phyloP scores from a whole-genome alignment of 805 yeast genomes.

The Saccharomycopsis babjevae region DNA sequence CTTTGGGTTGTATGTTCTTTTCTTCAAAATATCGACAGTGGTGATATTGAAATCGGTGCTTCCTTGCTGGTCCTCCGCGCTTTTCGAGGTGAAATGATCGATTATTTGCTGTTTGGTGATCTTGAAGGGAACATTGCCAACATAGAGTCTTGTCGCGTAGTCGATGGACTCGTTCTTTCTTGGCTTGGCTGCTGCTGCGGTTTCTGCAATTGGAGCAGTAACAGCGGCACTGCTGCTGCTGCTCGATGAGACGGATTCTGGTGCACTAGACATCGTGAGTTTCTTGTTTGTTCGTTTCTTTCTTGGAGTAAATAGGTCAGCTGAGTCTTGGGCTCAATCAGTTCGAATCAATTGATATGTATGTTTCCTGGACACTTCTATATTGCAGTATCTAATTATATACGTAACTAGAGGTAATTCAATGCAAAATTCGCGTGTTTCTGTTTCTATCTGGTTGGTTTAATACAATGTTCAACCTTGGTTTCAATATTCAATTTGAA shows the following conservation, averaged over 20 bases:
- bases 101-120: constrained; percentile 45
- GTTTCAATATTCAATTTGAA: not conserved
- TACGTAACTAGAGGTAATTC: not conserved
- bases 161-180: constrained; percentile 6
- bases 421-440: too few species aligned
- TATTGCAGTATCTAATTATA: not conserved
- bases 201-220: not conserved
- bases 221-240: not conserved
- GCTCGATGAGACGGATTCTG: not conserved
- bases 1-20: constrained; percentile 14
- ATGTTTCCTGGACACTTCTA: not conserved
- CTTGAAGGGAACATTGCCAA: constrained; percentile 56
- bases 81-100: constrained; percentile 30
- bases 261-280: not conserved
- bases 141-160: constrained; percentile 42
- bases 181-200: not conserved
- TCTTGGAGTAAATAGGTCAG: too few species aligned
- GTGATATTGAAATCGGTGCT: constrained; percentile 33
- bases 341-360: not conserved
- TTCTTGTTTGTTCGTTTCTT: not conserved
- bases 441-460: too few species aligned
- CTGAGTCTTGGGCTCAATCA: too few species aligned
- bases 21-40: constrained; percentile 44
- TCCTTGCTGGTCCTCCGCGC: not conserved
- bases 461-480: too few species aligned